These are phyloP conservation scores for Rhodocollybia butyracea DNA, from an alignment of 768 basidiomycete genomes.

Conservation along the genomic window DNA sequence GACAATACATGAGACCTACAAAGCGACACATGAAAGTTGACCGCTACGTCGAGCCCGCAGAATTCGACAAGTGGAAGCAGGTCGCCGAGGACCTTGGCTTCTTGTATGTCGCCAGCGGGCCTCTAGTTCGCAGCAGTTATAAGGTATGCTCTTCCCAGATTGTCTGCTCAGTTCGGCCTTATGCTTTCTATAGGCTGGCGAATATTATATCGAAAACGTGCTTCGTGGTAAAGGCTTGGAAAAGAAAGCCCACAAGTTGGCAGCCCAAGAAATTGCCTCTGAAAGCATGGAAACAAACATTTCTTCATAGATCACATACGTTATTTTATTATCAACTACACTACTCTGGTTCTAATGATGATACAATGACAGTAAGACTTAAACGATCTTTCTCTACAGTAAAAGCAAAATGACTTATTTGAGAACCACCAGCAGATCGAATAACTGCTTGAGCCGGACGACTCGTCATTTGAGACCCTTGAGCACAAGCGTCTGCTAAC, in stretches of 20 bases:
- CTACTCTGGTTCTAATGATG: background rate
- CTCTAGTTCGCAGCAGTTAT: conserved; percentile 93
- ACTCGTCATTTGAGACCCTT: conserved; percentile 20
- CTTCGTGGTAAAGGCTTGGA: conserved; percentile 56
- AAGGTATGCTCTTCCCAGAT: conserved; percentile 58
- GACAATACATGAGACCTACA: conserved; percentile 99
- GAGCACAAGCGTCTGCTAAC: conserved; percentile 12
- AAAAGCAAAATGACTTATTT: background rate
- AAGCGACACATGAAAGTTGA: conserved; percentile 99
- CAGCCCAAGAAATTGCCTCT: background rate
- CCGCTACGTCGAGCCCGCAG: conserved; percentile 90
- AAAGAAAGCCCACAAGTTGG: conserved; percentile 26
- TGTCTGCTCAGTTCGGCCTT: background rate
- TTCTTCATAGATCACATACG: background rate
- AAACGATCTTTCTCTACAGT: background rate
- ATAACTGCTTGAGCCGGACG: background rate
- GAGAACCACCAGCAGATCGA: background rate
- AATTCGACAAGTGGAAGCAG: conserved; percentile 90
- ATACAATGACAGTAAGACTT: background rate
- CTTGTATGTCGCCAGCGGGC: conserved; percentile 95
- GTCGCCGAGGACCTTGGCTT: conserved; percentile 93
- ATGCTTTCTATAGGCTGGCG: conserved; percentile 70
- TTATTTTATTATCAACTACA: background rate
- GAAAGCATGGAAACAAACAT: background rate
- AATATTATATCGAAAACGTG: conserved; percentile 93